phyloP scores from a whole-genome alignment of 441 rosid genomes.

The Francoa sonchifolia region DNA sequence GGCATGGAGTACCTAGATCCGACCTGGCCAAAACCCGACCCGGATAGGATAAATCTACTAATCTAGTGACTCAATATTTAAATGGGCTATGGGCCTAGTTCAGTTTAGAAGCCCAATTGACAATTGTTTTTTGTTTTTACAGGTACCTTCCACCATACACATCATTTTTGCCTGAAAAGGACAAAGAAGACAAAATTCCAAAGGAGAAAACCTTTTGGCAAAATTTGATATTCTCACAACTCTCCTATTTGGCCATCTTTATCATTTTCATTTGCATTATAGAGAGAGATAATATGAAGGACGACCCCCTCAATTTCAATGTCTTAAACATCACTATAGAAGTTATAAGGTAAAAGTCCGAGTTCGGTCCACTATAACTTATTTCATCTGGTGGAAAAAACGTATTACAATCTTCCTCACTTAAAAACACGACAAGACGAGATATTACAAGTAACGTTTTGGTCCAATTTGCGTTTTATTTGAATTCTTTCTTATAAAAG shows the following conservation, averaged over 20 bases:
- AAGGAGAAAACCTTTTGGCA: slow-evolving; percentile 6
- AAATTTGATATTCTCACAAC: slow-evolving; percentile 21
- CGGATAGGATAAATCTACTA: neutral
- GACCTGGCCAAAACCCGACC: neutral
- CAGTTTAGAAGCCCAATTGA: too few species aligned
- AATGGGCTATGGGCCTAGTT: too few species aligned
- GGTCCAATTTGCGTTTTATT: neutral
- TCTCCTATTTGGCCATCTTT: slow-evolving; percentile 33
- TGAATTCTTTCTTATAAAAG: neutral
- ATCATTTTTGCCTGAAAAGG: slow-evolving; percentile 18
- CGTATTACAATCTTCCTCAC: too few species aligned
- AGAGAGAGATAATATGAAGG: slow-evolving; percentile 32
- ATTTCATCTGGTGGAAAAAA: neutral
- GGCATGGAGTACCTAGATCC: neutral
- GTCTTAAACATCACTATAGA: slow-evolving; percentile 35
- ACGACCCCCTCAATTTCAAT: slow-evolving; percentile 54
- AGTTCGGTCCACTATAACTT: too few species aligned
- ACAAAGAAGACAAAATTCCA: neutral
- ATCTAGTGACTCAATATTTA: neutral
- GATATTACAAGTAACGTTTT: neutral
- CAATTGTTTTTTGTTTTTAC: neutral
- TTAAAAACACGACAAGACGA: too few species aligned
- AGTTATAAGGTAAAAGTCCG: slow-evolving; percentile 50
- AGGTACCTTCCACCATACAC: slow-evolving; percentile 38
- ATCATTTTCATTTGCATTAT: slow-evolving; percentile 35